phyloP scores from a whole-genome alignment of 1,284 basidiomycete genomes.

The Fomitiporia mediterranea region DNA sequence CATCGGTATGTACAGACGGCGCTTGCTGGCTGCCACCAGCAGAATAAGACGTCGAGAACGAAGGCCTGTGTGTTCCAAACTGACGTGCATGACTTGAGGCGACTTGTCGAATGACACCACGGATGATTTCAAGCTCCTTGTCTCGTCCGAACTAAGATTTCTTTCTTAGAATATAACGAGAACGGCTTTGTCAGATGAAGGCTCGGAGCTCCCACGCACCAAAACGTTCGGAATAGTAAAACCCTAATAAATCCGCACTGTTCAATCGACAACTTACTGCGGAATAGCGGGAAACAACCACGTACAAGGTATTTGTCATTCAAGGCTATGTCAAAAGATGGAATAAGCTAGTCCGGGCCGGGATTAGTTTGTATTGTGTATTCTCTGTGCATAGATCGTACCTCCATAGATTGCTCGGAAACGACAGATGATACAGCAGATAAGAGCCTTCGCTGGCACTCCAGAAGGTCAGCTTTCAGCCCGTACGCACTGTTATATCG shows the following conservation, averaged over 20 bases:
- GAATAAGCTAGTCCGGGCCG: slow-evolving; percentile 48
- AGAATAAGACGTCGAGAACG: slow-evolving; percentile 35
- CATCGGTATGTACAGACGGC: slow-evolving; percentile 19
- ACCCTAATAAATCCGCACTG: slow-evolving; percentile 36
- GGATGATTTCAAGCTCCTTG: slow-evolving; percentile 59
- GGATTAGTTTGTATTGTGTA: slow-evolving; percentile 12
- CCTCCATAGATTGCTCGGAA: slow-evolving; percentile 54
- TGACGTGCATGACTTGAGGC: slow-evolving; percentile 58
- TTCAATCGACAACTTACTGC: background rate
- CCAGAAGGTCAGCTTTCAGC: slow-evolving; percentile 57
- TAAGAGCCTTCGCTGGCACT: slow-evolving; percentile 59
- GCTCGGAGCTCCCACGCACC: slow-evolving; percentile 34
- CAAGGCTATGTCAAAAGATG: slow-evolving; percentile 55
- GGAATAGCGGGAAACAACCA: background rate
- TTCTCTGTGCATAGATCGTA: slow-evolving; percentile 25
- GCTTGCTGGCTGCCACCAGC: slow-evolving; percentile 30
- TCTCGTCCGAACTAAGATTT: slow-evolving; percentile 57
- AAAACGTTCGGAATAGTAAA: slow-evolving; percentile 63
- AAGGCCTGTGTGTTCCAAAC: slow-evolving; percentile 40
- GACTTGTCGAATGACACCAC: slow-evolving; percentile 59
- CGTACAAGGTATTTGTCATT: slow-evolving; percentile 59
- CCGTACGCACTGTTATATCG: slow-evolving; percentile 69
- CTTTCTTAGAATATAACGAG: background rate
- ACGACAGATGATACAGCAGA: slow-evolving; percentile 50
- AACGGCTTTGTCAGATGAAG: background rate